Conservation (phyloP, 2,329 filamentous ascomycete species). For the Fusarium stilboides region DNA sequence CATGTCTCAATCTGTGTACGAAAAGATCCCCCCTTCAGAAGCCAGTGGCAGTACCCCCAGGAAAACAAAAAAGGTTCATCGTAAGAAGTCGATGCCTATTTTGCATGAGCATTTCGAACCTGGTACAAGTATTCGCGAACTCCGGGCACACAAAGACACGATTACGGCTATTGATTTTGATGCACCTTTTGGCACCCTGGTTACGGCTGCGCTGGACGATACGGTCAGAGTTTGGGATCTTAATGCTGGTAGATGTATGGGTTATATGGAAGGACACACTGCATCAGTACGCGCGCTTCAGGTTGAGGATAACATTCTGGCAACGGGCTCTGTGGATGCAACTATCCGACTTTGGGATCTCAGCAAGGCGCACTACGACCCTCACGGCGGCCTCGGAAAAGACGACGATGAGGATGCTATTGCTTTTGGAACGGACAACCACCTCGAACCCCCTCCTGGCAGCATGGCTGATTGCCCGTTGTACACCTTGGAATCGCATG, state of each 20-base stretch:
- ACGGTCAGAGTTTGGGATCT: constrained; percentile 97
- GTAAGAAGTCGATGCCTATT: constrained; percentile 91
- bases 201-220: constrained; percentile 92
- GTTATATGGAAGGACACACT: constrained; percentile 91
- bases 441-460: constrained; percentile 79
- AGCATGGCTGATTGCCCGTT: constrained; percentile 92
- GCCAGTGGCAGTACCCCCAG: constrained; percentile 61
- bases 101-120: constrained; percentile 95
- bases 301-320: constrained; percentile 95
- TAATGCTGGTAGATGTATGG: constrained; percentile 92
- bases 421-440: constrained; percentile 80
- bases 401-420: constrained; percentile 77
- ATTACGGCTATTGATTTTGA: constrained; percentile 97
- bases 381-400: constrained; percentile 74
- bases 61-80: constrained; percentile 68
- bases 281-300: constrained; percentile 94
- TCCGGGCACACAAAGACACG: constrained; percentile 88
- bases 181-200: constrained; percentile 95
- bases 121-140: constrained; percentile 88
- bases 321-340: constrained; percentile 94
- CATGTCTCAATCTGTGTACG: constrained; percentile 98
- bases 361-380: constrained; percentile 87
- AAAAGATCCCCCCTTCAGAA: constrained; percentile 80
- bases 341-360: constrained; percentile 96
- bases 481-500: constrained; percentile 90